Base-by-base conservation (phyloP, 2,329 filamentous ascomycete genomes). In the Penicillium nordicum region DNA sequence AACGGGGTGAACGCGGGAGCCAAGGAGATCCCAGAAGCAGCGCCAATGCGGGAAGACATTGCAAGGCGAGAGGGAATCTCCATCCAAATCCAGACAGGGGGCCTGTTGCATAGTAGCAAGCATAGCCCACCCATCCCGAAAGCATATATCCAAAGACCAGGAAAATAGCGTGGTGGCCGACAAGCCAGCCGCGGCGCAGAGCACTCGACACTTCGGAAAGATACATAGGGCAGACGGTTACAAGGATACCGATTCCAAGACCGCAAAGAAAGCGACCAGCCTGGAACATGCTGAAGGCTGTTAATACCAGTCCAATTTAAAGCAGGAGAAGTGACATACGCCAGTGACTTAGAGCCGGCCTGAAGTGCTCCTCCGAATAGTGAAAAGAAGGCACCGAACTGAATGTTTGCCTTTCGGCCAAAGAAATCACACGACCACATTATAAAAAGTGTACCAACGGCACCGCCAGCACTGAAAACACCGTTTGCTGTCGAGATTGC, bases 401-500 rank as follows among this genome's bases (percentile, higher is more conserved):
- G 77, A 30, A 81, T 80, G 40, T 74, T 80, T 10, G 66, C 67
- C 57, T 78, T 75, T 3, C 79, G 69, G 1, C 78, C 79, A 55
- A 78, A 73, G 44, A 67, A 70, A 40, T 74, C 76, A 38, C 71
- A 78, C 1, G 76, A 75, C 78, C 79, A 81, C 78, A 81, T 80
- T 21, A 80, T 75, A 50, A 80, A 76, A 1, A 81, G 69, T 5
- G 74, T 73, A 4, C 76, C 78, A 4, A 80, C 71, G 9, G 78
- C 79, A 6, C 78, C 79, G 11, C 79, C 79, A 18, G 79, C 77
- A 52, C 76, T 78, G 64, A 78, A 80, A 0, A 80, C 66, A 3
- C 79, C 78, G 65, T 81, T 81, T 36, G 76, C 77, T 0, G 79
- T 80, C 2, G 78, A 76, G 29, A 81, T 80, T 7, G 74, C 75